A percentile compares a stretch with the other conserved stretches of the same genome.
Conservation (phyloP, 352 stramenopile genomes). For the Phytophthora syringae region DNA sequence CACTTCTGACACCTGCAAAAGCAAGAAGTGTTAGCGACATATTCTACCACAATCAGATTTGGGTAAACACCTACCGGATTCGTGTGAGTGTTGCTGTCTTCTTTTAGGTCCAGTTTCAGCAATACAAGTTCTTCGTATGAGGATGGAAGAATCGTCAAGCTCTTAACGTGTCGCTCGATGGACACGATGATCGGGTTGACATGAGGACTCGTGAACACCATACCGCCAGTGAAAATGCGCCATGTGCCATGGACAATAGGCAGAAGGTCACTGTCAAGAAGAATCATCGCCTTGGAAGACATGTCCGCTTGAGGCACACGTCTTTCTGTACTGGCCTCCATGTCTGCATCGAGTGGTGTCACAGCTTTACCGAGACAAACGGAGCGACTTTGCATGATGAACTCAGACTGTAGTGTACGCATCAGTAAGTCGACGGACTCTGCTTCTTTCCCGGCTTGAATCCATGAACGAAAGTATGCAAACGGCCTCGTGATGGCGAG, state of each 20-base stretch:
- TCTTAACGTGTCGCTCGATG: conserved; percentile 59
- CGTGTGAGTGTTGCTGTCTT: conserved; percentile 18
- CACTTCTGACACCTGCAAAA: conserved; percentile 40
- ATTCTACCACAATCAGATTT: background rate
- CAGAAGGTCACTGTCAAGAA: conserved; percentile 57
- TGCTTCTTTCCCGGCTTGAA: conserved; percentile 53
- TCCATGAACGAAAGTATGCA: conserved; percentile 70
- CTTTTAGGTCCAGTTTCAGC: conserved; percentile 59
- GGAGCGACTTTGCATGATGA: conserved; percentile 63
- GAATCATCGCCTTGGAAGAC: conserved; percentile 46
- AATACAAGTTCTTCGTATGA: conserved; percentile 72
- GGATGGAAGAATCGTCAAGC: conserved; percentile 57
- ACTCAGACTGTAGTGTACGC: conserved; percentile 60
- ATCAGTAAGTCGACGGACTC: conserved; percentile 49
- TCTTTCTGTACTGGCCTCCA: background rate
- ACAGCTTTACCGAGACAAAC: conserved; percentile 55
- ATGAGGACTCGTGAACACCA: conserved; percentile 64
- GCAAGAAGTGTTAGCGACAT: background rate
- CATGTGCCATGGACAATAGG: conserved; percentile 55
- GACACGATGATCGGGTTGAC: conserved; percentile 72
- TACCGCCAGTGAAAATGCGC: conserved; percentile 59
- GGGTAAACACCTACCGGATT: conserved; percentile 32
- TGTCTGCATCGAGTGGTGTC: conserved; percentile 40
- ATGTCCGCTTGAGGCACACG: too few relatives aligned
- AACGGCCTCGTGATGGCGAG: conserved; percentile 68